Evolutionary conservation across 2,329 filamentous ascomycete genomes (phyloP), one percentile per base, ranked within the genome.

Genomic region (Botrytis deweyae): DNA sequence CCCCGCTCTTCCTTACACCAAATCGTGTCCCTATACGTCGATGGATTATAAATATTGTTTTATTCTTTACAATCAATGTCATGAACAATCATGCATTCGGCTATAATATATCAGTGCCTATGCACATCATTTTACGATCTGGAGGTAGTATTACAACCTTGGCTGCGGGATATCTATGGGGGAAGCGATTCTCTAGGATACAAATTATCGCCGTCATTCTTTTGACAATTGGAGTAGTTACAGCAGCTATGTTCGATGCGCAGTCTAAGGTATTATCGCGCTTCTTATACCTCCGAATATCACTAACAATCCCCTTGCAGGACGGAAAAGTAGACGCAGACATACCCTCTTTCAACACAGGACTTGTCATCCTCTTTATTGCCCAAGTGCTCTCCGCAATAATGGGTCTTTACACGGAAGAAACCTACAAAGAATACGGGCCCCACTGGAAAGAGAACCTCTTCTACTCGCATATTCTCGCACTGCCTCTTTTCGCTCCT

Each of bases 61-160:
- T 98, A 78, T 98, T 98, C 84, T 96, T 97, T 82, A 88, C 89
- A 76, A 96, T 99, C 83, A 99, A 98, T 80, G 90, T 98, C 74
- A 85, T 99, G 80, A 99, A 99, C 84, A 99, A 99, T 80, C 95
- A 95, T 86, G 96, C 95, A 10, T 99, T 99, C 82, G 95, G 94
- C 76, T 99, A 98, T 84, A 91, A 94, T 78, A 98, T 99, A 73
- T 97, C 94, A 10, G 94, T 99, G 0, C 96, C 96, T 1, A 90
- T 99, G 67, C 96, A 99, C 81, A 99, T 99, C 79, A 98, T 99
- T 77, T 86, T 99, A 44, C 90, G 96, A 71, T 98, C 95, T 67
- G 97, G 95, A 68, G 96, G 96, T 25, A 97, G 95, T 79, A 97
- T 98, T 76, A 97, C 95, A 7, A 98, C 96, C 14, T 97, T 99